A percentile compares a stretch with the other conserved stretches of the same genome.
Evolutionary conservation across 805 yeast species (phyloP).

Genomic region (Zygotorulaspora florentina): DNA sequence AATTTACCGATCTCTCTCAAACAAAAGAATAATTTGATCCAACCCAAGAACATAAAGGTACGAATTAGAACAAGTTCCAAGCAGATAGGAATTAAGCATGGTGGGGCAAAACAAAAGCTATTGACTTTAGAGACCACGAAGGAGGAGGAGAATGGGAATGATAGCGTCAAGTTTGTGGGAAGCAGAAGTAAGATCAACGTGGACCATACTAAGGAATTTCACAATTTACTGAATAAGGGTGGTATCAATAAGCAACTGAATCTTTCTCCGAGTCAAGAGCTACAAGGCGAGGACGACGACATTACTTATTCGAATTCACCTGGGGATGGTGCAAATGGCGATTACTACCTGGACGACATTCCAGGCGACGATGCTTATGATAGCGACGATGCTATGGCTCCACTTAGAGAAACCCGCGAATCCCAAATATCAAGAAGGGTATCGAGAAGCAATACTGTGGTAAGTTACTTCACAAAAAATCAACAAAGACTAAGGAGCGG

Average conservation of each 20-base stretch:
- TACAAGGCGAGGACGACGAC: conserved; percentile 1
- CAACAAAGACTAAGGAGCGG: conserved; percentile 28
- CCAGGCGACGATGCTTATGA: conserved; percentile 39
- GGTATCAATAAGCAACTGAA: conserved; percentile 2
- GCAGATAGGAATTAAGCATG: conserved; percentile 37
- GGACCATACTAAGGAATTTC: conserved; percentile 35
- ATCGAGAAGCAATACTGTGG: conserved; percentile 29
- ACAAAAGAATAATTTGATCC: conserved; percentile 31
- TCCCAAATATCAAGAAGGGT: conserved; percentile 4
- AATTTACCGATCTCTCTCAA: conserved; percentile 33
- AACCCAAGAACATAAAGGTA: conserved; percentile 34
- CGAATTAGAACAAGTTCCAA: conserved; percentile 34
- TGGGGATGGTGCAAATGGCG: conserved; percentile 18
- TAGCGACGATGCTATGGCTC: conserved; percentile 35
- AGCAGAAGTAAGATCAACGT: conserved; percentile 14
- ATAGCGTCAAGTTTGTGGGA: conserved; percentile 1
- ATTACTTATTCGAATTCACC: conserved; percentile 4
- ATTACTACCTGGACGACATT: conserved; percentile 27
- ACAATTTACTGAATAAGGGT: conserved; percentile 26
- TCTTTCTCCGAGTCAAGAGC: conserved; percentile 1
- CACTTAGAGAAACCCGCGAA: conserved; percentile 24
- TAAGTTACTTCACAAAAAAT: conserved; percentile 34
- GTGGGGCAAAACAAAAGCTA: conserved; percentile 34
- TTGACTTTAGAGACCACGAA: conserved; percentile 33
- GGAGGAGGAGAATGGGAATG: conserved; percentile 19